Percentiles rank a stretch among this genome's conserved stretches.
These are phyloP conservation scores for Macrolepiota fuliginosa DNA, from an alignment of 768 basidiomycete genomes.

Conservation along the genomic window DNA sequence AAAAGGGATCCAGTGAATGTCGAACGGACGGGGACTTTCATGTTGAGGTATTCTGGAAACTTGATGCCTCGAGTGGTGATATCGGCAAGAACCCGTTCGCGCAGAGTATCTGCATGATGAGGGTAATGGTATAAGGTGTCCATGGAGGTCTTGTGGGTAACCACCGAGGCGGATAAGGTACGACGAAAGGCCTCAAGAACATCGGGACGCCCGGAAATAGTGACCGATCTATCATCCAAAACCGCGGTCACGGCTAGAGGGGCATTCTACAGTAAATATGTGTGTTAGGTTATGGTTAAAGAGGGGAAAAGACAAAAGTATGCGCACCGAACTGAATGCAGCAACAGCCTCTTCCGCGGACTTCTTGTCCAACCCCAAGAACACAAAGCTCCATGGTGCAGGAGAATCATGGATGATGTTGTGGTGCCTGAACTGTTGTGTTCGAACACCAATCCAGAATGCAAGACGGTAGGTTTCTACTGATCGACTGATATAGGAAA, in stretches of 20 bases:
- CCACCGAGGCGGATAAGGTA: slow-evolving; percentile 29
- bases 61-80: slow-evolving; percentile 34
- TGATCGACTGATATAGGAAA: slow-evolving; percentile 42
- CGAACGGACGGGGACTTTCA: slow-evolving; percentile 41
- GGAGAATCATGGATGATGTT: slow-evolving; percentile 15
- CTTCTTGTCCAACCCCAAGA: slow-evolving; percentile 25
- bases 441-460: slow-evolving; percentile 52
- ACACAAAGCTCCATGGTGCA: slow-evolving; percentile 43
- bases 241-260: slow-evolving; percentile 49
- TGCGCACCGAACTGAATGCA: slow-evolving; percentile 16
- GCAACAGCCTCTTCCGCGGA: slow-evolving; percentile 20
- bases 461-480: slow-evolving; percentile 50
- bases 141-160: slow-evolving; percentile 39
- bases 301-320: slow-evolving; percentile 7
- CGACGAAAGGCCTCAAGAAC: slow-evolving; percentile 38
- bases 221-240: slow-evolving; percentile 41
- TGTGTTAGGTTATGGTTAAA: slow-evolving; percentile 13
- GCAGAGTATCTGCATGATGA: slow-evolving; percentile 25
- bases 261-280: slow-evolving; percentile 9
- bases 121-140: slow-evolving; percentile 49
- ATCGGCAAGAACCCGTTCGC: slow-evolving; percentile 39
- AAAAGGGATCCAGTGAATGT: slow-evolving; percentile 36
- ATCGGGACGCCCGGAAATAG: slow-evolving; percentile 55
- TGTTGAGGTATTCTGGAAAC: slow-evolving; percentile 44
- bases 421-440: slow-evolving; percentile 26